Evolutionary conservation across 768 basidiomycete genomes (phyloP).

Genomic region (Podaxis sp.): DNA sequence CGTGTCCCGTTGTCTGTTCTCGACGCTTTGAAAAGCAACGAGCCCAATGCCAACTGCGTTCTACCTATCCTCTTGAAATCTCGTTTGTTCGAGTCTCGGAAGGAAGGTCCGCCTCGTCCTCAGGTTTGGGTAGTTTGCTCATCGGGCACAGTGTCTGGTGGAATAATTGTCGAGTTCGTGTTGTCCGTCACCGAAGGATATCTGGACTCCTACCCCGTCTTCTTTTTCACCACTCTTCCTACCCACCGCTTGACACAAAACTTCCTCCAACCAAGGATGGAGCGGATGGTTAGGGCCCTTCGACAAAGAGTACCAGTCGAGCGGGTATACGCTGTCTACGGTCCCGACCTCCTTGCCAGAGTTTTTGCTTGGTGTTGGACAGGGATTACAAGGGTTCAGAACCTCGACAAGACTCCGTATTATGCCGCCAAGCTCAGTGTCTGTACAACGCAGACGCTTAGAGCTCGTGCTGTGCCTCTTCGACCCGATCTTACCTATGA

Average conservation of each 20-base stretch:
- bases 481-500: slow-evolving; percentile 24
- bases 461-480: slow-evolving; percentile 15
- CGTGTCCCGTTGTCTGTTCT: slow-evolving; percentile 34
- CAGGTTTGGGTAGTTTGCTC: slow-evolving; percentile 6
- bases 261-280: slow-evolving; percentile 36
- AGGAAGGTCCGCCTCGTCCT: background rate
- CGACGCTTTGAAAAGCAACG: slow-evolving; percentile 29
- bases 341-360: slow-evolving; percentile 39
- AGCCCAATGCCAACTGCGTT: slow-evolving; percentile 36
- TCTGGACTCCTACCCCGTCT: slow-evolving; percentile 61
- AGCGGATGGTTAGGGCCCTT: slow-evolving; percentile 36
- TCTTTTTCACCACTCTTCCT: slow-evolving; percentile 49
- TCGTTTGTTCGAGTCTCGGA: slow-evolving; percentile 14
- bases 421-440: slow-evolving; percentile 58
- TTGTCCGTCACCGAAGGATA: slow-evolving; percentile 54
- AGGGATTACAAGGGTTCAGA: slow-evolving; percentile 34
- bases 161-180: slow-evolving; percentile 41
- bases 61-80: slow-evolving; percentile 34
- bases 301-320: slow-evolving; percentile 24
- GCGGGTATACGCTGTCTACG: slow-evolving; percentile 66
- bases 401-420: slow-evolving; percentile 38
- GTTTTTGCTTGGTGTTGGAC: slow-evolving; percentile 49
- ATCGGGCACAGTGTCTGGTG: slow-evolving; percentile 1
- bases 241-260: slow-evolving; percentile 31
- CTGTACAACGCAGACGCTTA: slow-evolving; percentile 44